phyloP scores from a whole-genome alignment of 2,329 filamentous ascomycete species.

The Zopfia rhizophila region DNA sequence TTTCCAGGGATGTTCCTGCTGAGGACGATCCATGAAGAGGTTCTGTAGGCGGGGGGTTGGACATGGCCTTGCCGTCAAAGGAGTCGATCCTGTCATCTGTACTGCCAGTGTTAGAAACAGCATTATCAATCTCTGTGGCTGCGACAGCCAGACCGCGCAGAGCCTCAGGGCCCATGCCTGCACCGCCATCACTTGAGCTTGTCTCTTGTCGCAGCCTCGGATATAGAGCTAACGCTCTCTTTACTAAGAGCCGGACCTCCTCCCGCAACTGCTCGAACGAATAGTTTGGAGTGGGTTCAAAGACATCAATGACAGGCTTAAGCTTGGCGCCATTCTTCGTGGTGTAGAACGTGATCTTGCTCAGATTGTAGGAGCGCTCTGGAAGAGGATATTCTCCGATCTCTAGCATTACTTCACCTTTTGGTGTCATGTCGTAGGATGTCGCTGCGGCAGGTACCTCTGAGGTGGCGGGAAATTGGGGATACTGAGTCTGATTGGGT shows the following conservation, averaged over 20 bases:
- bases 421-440: not conserved
- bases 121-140: conserved; percentile 38
- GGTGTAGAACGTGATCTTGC: conserved; percentile 71
- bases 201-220: conserved; percentile 16
- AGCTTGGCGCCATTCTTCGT: conserved; percentile 69
- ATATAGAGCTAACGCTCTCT: conserved; percentile 21
- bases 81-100: not conserved
- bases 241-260: conserved; percentile 28
- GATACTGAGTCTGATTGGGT: conserved; percentile 4
- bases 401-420: not conserved
- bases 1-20: too few species aligned
- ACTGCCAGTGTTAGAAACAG: not conserved
- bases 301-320: conserved; percentile 10
- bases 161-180: conserved; percentile 27
- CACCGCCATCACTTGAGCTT: not conserved
- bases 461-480: not conserved
- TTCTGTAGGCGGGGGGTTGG: too few species aligned
- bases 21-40: too few species aligned
- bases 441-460: not conserved
- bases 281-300: conserved; percentile 21
- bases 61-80: not conserved
- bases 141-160: conserved; percentile 45
- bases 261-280: conserved; percentile 31
- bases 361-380: conserved; percentile 21
- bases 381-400: conserved; percentile 19